Conservation (phyloP, 2,329 filamentous ascomycete species). For the Paraphoma chrysanthemicola region DNA sequence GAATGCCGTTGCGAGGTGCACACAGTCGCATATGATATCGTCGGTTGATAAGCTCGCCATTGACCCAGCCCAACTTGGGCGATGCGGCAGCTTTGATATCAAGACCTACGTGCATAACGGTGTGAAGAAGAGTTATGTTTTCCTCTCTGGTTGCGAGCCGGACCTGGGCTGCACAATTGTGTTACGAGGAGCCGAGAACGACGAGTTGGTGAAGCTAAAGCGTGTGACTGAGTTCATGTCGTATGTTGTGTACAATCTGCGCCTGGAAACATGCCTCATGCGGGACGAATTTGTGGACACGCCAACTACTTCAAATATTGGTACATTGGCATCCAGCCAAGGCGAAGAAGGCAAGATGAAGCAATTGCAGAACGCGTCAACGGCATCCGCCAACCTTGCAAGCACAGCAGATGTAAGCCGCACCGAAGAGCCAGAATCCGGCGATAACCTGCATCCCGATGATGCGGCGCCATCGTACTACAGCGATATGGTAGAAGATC, state of each 20-base stretch:
- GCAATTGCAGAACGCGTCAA: too few species aligned
- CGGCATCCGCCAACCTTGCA: too few species aligned
- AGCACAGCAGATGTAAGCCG: not conserved
- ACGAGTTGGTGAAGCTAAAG: constrained; percentile 80
- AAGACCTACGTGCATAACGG: constrained; percentile 91
- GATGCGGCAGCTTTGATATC: constrained; percentile 88
- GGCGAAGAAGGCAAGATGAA: constrained; percentile 13
- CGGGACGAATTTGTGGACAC: constrained; percentile 90
- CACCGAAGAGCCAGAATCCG: not conserved
- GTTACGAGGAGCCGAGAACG: constrained; percentile 78
- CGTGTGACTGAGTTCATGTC: constrained; percentile 98
- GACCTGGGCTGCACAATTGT: constrained; percentile 95
- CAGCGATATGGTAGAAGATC: constrained; percentile 91
- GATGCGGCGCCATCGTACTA: constrained; percentile 92
- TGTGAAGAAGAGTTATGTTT: constrained; percentile 93
- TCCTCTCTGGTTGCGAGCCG: constrained; percentile 86
- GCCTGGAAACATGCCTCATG: constrained; percentile 92
- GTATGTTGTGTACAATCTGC: constrained; percentile 97
- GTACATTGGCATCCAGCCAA: constrained; percentile 29
- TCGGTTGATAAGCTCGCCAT: constrained; percentile 92
- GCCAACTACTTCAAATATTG: constrained; percentile 65
- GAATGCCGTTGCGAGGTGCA: constrained; percentile 90
- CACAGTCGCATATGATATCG: constrained; percentile 89
- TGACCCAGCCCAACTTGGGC: constrained; percentile 75
- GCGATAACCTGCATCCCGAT: constrained; percentile 60